Percentiles rank a stretch among this genome's conserved stretches.
These are phyloP conservation scores for Martiniozyma asiatica DNA, from an alignment of 1,139 yeast genomes.

Conservation along the genomic window DNA sequence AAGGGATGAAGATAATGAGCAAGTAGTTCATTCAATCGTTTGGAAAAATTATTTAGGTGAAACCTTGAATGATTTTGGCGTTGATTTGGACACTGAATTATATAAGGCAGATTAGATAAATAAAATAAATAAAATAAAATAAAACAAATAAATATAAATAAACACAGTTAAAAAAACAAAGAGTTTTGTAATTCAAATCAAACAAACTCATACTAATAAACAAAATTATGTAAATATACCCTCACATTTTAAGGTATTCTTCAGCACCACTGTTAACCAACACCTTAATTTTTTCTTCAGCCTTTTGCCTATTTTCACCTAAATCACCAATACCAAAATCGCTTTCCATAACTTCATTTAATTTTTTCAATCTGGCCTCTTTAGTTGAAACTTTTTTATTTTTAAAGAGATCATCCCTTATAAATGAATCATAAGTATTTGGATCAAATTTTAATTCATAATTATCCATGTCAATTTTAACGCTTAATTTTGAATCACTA, in stretches of 20 bases:
- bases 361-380: slow-evolving; percentile 11
- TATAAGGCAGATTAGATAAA: slow-evolving; percentile 7
- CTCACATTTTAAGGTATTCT: slow-evolving; percentile 13
- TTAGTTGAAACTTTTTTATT: slow-evolving; percentile 9
- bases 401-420: slow-evolving; percentile 39
- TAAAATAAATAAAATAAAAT: slow-evolving; percentile 2
- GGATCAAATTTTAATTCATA: slow-evolving; percentile 75
- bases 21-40: slow-evolving; percentile 13
- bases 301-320: slow-evolving; percentile 11
- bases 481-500: slow-evolving; percentile 62
- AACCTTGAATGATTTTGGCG: slow-evolving; percentile 72
- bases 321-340: slow-evolving; percentile 24
- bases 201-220: too few relatives aligned
- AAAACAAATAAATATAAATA: slow-evolving; percentile 2
- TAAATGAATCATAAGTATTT: slow-evolving; percentile 72
- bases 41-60: slow-evolving; percentile 85
- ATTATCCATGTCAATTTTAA: slow-evolving; percentile 68
- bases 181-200: not conserved
- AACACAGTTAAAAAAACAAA: not conserved
- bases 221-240: too few relatives aligned
- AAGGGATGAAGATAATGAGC: slow-evolving; percentile 11
- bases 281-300: slow-evolving; percentile 21
- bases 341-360: slow-evolving; percentile 23
- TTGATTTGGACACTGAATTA: slow-evolving; percentile 58
- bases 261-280: slow-evolving; percentile 23